These are phyloP conservation scores for Tricholoma sp. DNA, from an alignment of 768 basidiomycete species.

Conservation along the genomic window DNA sequence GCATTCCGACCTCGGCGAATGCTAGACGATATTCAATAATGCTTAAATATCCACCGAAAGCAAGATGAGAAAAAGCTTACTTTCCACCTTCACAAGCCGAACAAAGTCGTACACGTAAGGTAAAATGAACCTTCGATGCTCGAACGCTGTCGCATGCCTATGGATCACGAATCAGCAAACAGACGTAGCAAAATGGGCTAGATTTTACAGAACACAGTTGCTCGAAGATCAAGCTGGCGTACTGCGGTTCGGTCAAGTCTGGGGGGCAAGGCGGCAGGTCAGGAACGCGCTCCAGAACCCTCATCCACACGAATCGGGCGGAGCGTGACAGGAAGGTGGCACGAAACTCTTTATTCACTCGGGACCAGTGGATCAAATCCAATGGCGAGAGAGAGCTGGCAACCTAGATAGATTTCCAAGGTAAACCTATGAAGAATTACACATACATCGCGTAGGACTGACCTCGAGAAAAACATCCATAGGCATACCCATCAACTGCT, in stretches of 20 bases:
- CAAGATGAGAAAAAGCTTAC: neutral
- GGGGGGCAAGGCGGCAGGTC: neutral
- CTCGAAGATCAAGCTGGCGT: neutral
- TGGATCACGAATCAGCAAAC: neutral
- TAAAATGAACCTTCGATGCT: constrained; percentile 1
- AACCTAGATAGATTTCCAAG: neutral
- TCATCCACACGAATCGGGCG: neutral
- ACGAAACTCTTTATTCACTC: neutral
- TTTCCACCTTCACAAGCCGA: neutral
- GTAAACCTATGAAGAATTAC: neutral
- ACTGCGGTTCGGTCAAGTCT: neutral
- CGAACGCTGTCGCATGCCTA: constrained; percentile 5
- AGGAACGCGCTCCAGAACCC: neutral
- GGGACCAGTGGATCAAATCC: neutral
- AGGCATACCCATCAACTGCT: constrained; percentile 17
- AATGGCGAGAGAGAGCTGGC: neutral
- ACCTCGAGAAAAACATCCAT: constrained; percentile 25
- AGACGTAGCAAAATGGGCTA: neutral
- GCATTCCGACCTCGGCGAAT: neutral
- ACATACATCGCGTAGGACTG: neutral
- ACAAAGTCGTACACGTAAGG: constrained; percentile 3
- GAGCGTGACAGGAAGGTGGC: constrained; percentile 1
- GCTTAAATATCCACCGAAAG: too few species aligned
- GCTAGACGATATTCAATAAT: neutral
- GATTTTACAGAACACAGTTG: neutral